Base-by-base conservation (phyloP, 805 yeast species). In the Metschnikowia anglica region DNA sequence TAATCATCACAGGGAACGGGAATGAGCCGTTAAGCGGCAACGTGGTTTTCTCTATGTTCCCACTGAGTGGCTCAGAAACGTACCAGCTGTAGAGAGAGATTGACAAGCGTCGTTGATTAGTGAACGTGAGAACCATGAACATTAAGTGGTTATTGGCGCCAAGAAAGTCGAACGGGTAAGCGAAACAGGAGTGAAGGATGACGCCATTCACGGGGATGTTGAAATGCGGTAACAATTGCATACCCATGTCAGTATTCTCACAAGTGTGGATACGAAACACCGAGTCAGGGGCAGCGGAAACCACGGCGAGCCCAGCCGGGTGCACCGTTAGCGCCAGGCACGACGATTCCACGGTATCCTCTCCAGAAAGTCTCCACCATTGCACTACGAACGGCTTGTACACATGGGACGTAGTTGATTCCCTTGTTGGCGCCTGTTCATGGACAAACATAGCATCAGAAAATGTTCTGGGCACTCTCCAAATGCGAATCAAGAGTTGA, bases 301-400 rank as follows among this genome's bases (percentile, higher is more conserved):
- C 71, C 25, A 64, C 65, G 0, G 73, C 61, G 7, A 58, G 47
- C 0, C 79, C 77, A 0, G 70, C 56, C 0, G 57, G 35, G 43
- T 74, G 77, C 0, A 74, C 54, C 0, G 54, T 29, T 15, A 74
- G 48, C 3, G 58, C 52, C 23, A 46, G 49, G 2, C 73, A 72
- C 2, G 68, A 48, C 6, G 52, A 49, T 24, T 46, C 53, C 20
- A 43, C 34, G 27, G 34, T 25, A 27, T 5, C 43, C 23, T 20
- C 40, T 48, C 30, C 55, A 54, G 25, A 56, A 47, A 43, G 47
- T 16, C 61, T 66, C 80, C 79, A 75, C 79, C 78, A 74, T 48
- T 75, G 79, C 0, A 74, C 76, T 8, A 71, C 69, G 46, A 66
- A 71, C 1, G 79, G 79, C 29, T 62, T 63, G 47, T 53, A 62